Evolutionary conservation across 2,329 filamentous ascomycete species (phyloP), one percentile per base, ranked within the genome.

Genomic region (Ophiocordyceps robertsii): DNA sequence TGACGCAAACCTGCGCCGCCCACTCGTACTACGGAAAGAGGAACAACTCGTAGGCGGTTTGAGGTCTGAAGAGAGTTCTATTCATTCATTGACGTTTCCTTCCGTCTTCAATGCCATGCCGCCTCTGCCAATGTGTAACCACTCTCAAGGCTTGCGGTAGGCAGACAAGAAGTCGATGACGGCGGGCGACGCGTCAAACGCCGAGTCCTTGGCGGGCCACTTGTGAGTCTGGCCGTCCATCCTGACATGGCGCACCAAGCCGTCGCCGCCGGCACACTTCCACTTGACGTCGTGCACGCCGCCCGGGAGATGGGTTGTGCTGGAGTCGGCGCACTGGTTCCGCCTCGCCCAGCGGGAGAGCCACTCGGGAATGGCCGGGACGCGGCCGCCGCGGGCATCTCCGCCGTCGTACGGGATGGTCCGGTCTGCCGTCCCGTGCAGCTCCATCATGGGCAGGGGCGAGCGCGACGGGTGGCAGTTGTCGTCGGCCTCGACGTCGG

Each of bases 401-500:
- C 61, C 65, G 1, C 70, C 70, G 3, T 51, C 44, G 45, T 72
- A 73, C 0, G 54, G 47, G 30, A 74, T 70, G 0, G 61, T 68
- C 3, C 47, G 56, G 50, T 75, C 72, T 3, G 49, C 58, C 2
- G 60, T 63, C n/a, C 70, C 70, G 50, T 75, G 71, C 41, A 73
- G 66, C 36, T 70, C 66, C 9, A 74, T 52, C 10, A 75, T 57
- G 1, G 70, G 68, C 4, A 72, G 3, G 47, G 52, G 54, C 66
- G 71, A n/a, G 53, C 55, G 38, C 58, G 56, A 3, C 2, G 64
- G 59, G 16, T 60, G 48, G 48, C 61, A 65, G 10, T 56, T 51
- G 3, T 48, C 45, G 4, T 53, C 48, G 12, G 46, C 47, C 27
- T 43, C 31, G 19, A 49, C 48, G n/a, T 64, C 58, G 8, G 59